Conservation (phyloP, 1,284 basidiomycete species). For the Melanopsichium pennsylvanicum region DNA sequence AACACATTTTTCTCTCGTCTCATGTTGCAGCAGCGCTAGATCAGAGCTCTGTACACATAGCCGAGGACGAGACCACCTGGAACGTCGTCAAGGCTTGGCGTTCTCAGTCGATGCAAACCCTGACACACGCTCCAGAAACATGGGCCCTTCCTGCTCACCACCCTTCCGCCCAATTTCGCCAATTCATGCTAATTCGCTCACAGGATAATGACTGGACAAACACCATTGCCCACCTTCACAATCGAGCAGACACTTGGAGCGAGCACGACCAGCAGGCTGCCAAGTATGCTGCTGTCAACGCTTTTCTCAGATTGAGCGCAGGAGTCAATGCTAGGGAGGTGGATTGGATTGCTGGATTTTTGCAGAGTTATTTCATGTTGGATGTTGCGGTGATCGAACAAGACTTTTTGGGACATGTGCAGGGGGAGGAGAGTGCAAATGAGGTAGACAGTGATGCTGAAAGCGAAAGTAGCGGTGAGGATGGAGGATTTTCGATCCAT, state of each 20-base stretch:
- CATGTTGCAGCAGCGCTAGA: background rate
- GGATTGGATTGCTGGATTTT: conserved; percentile 34
- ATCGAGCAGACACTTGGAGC: conserved; percentile 25
- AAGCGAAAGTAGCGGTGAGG: conserved; percentile 29
- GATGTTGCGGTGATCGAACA: conserved; percentile 30
- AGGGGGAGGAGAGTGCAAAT: background rate
- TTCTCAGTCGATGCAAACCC: conserved; percentile 6
- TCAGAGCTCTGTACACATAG: background rate
- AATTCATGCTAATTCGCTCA: conserved; percentile 5
- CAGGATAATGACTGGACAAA: conserved; percentile 28
- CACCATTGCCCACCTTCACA: background rate
- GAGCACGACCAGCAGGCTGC: conserved; percentile 36
- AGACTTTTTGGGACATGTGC: conserved; percentile 21
- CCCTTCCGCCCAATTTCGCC: background rate
- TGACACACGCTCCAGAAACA: background rate
- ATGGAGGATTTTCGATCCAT: conserved; percentile 3
- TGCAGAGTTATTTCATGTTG: conserved; percentile 37
- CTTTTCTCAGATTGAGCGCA: conserved; percentile 27
- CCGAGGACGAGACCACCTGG: conserved; percentile 26
- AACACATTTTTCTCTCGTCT: conserved; percentile 1
- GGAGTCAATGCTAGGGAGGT: conserved; percentile 21
- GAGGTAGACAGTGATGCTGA: conserved; percentile 14
- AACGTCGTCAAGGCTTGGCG: conserved; percentile 11
- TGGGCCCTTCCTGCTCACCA: background rate
- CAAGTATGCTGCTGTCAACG: conserved; percentile 44